phyloP scores from a whole-genome alignment of 1,139 yeast genomes.

The Meyerozyma carpophila region DNA sequence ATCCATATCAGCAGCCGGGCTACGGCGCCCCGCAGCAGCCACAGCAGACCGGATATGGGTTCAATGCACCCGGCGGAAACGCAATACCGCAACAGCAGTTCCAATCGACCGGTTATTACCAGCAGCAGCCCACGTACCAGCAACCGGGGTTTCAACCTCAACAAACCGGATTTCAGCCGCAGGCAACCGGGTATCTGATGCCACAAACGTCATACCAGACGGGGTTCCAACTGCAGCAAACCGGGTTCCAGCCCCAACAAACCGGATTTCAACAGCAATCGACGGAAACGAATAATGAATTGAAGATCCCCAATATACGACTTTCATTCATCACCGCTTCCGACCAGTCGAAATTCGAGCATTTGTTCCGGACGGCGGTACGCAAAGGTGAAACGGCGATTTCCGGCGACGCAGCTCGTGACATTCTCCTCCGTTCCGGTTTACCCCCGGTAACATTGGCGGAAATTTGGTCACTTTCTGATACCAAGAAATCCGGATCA shows the following conservation, averaged over 20 bases:
- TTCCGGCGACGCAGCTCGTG: conserved; percentile 72
- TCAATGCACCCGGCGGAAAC: conserved; percentile 7
- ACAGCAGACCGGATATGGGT: conserved; percentile 11
- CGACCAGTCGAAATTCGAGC: conserved; percentile 83
- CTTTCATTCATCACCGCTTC: conserved; percentile 78
- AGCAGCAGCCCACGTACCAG: conserved; percentile 3
- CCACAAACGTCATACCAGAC: background rate
- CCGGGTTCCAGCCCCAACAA: conserved; percentile 27
- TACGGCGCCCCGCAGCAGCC: conserved; percentile 9
- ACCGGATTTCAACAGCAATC: conserved; percentile 16
- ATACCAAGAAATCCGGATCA: conserved; percentile 79
- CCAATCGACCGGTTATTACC: conserved; percentile 16
- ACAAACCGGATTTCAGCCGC: conserved; percentile 2
- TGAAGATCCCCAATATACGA: conserved; percentile 62
- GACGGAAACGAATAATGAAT: conserved; percentile 19
- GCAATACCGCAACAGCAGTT: conserved; percentile 7
- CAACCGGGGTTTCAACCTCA: background rate
- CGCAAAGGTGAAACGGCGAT: conserved; percentile 74
- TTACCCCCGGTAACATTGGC: conserved; percentile 73
- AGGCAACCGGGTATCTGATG: conserved; percentile 1
- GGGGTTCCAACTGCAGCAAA: background rate
- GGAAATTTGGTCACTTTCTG: conserved; percentile 86
- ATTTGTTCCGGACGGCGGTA: conserved; percentile 71
- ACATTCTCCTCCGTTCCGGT: conserved; percentile 75
- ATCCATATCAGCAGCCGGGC: conserved; percentile 33